phyloP scores from a whole-genome alignment of 176 grass and related monocot genomes.

The Carex pumila region DNA sequence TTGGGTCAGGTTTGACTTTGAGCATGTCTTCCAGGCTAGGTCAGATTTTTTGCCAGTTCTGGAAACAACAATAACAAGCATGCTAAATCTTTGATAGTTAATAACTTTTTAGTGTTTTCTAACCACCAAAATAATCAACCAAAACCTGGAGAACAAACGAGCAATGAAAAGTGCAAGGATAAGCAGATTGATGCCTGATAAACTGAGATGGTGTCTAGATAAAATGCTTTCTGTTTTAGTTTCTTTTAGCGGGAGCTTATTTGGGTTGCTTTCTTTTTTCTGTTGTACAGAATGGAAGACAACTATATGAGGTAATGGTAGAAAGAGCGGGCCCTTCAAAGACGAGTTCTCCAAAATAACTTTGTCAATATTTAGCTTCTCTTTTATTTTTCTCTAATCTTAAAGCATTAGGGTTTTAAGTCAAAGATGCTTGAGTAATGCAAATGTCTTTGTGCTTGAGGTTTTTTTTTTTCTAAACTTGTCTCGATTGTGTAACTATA shows the following conservation, averaged over 20 bases:
- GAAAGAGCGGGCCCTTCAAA: constrained; percentile 74
- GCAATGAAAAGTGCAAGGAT: background rate
- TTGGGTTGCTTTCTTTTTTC: background rate
- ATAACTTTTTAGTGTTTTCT: background rate
- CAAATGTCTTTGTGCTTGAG: background rate
- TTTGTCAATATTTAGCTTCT: background rate
- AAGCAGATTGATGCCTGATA: background rate
- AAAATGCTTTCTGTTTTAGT: background rate
- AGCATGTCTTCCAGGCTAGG: background rate
- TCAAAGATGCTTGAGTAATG: background rate
- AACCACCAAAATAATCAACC: background rate
- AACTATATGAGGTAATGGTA: constrained; percentile 82
- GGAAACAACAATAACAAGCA: background rate
- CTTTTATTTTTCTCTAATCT: background rate
- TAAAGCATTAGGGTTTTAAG: background rate
- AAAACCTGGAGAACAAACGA: background rate
- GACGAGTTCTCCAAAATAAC: constrained; percentile 58
- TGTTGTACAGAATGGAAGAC: constrained; percentile 52
- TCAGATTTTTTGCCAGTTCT: background rate
- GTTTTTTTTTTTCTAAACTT: background rate
- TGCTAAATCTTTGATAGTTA: background rate
- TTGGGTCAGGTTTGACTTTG: too few species aligned
- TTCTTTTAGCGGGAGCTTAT: background rate
- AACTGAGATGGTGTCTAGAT: background rate
- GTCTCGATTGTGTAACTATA: background rate